phyloP scores from a whole-genome alignment of 805 yeast genomes.

The Kazachstania taianensis region DNA sequence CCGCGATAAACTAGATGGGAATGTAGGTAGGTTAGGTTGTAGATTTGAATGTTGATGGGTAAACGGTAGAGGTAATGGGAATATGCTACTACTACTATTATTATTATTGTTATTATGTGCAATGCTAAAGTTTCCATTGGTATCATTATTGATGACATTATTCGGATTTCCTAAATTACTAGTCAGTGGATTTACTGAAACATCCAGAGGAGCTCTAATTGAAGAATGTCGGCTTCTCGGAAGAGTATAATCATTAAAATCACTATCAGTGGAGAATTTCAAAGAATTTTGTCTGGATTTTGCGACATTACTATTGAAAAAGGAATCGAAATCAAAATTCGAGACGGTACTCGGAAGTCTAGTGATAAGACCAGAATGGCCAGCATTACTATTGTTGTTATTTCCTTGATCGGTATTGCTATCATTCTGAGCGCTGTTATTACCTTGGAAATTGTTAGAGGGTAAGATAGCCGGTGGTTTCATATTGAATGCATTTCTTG shows the following conservation, averaged over 20 bases:
- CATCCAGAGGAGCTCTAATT: conserved; percentile 11
- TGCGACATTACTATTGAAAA: conserved; percentile 4
- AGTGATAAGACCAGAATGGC: too few relatives aligned
- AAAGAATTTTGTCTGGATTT: conserved; percentile 24
- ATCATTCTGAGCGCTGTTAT: too few relatives aligned
- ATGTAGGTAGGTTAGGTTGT: too few relatives aligned
- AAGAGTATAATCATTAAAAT: conserved; percentile 24
- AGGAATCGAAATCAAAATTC: conserved; percentile 5
- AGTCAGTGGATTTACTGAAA: too few relatives aligned
- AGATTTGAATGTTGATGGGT: too few relatives aligned
- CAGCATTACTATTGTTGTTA: neutral
- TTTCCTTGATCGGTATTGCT: conserved; percentile 1
- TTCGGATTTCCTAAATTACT: too few relatives aligned
- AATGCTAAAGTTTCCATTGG: too few relatives aligned
- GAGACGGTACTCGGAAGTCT: conserved; percentile 1
- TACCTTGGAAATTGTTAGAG: neutral
- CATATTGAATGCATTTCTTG: conserved; percentile 10
- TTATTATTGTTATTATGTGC: too few relatives aligned
- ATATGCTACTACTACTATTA: too few relatives aligned
- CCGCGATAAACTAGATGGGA: too few relatives aligned
- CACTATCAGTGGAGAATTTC: conserved; percentile 24
- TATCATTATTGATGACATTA: too few relatives aligned
- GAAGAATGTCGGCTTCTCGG: conserved; percentile 25
- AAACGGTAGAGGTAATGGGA: too few relatives aligned
- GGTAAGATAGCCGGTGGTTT: conserved; percentile 21